Base-by-base conservation (phyloP, 2,329 filamentous ascomycete genomes). In the Fusarium neocosmosporiellum region DNA sequence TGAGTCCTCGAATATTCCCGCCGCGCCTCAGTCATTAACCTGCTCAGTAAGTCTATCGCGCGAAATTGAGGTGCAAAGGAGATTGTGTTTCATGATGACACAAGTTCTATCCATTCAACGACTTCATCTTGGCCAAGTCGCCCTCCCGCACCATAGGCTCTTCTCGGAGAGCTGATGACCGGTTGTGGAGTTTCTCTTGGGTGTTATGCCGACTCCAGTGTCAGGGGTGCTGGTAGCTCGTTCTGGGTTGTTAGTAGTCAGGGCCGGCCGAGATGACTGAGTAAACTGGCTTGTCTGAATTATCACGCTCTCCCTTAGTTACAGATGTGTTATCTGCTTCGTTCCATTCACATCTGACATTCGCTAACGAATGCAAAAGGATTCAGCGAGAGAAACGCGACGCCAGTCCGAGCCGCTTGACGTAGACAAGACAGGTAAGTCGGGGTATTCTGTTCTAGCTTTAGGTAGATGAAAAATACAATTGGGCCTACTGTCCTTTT, bases 21-120 rank as follows among this genome's bases (percentile, higher is more conserved):
- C 27, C 11, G 20, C 6, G 18, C 3, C 18, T 34, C 20, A 29
- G 9, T 58, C 24, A 10, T 34, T 2, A 29, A 24, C 24, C 9
- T 8, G 18, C 16, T 24, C 60, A 37, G 65, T 74, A 76, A 68
- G 75, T 78, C 33, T 29, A 34, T 24, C 3, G 29, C 34, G 59
- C 55, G 43, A 60, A 14, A 41, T 37, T 16, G 46, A 31, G 27
- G 36, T 46, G 48, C 29, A 41, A 65, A 34, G 36, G 66, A 58
- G 63, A 60, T 48, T 53, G 66, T 67, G 31, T 55, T 63, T 37
- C 66, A 79, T 83, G 81, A 84, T 84, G 81, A 84, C 71, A 81
- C 80, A 84, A 90, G 91, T 90, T 90, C 74, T 91, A 92, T 93
- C 91, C 91, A 93, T 93, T 93, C 91, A 88, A 91, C 89, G 87